These are phyloP conservation scores for Syzygium aromaticum DNA, from an alignment of 345 rosid species.

Conservation along the genomic window DNA sequence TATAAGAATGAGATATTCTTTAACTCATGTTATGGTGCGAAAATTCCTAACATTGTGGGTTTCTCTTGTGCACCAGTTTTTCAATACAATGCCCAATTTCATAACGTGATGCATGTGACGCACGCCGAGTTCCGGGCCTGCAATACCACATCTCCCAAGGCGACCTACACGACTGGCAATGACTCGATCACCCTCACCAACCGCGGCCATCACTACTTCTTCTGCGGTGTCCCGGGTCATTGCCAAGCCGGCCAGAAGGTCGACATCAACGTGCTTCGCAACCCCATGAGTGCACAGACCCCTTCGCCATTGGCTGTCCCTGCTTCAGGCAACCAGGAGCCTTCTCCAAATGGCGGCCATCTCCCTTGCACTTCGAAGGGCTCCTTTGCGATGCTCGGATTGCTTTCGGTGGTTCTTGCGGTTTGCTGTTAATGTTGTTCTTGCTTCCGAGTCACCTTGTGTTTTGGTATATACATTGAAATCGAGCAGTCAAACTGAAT, in stretches of 20 bases:
- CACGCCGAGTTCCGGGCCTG: slow-evolving; percentile 72
- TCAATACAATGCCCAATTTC: slow-evolving; percentile 70
- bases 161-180: slow-evolving; percentile 76
- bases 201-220: slow-evolving; percentile 78
- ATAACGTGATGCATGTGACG: slow-evolving; percentile 85
- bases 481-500: background rate
- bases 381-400: slow-evolving; percentile 1
- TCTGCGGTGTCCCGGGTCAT: slow-evolving; percentile 93
- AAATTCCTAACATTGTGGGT: background rate
- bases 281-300: slow-evolving; percentile 17
- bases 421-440: background rate
- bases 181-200: slow-evolving; percentile 68
- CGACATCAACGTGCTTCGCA: slow-evolving; percentile 64
- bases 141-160: slow-evolving; percentile 74
- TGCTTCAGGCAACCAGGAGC: slow-evolving; percentile 42
- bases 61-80: slow-evolving; percentile 36
- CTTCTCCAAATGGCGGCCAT: slow-evolving; percentile 26
- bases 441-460: background rate
- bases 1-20: background rate
- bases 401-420: slow-evolving; percentile 7
- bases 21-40: background rate
- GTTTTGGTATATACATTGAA: background rate
- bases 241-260: slow-evolving; percentile 87
- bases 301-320: slow-evolving; percentile 13
- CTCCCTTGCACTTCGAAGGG: background rate